These are phyloP conservation scores for Botryotinia convoluta DNA, from an alignment of 2,329 filamentous ascomycete genomes.

Conservation along the genomic window DNA sequence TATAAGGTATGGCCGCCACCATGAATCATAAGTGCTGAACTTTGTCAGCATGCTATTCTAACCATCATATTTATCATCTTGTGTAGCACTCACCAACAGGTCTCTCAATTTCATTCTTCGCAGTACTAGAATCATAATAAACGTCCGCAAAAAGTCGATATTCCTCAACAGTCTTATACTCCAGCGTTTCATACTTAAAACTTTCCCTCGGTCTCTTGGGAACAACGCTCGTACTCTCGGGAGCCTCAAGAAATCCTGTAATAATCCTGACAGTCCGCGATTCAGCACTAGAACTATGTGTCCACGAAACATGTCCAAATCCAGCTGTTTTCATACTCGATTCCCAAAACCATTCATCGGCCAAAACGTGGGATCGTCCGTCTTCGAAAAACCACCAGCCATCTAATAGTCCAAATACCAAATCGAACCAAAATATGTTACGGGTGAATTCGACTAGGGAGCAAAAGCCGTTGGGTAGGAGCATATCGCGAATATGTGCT, in stretches of 20 bases:
- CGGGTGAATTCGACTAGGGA: constrained; percentile 31
- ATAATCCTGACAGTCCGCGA: background rate
- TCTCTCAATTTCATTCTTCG: background rate
- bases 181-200: background rate
- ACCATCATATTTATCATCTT: background rate
- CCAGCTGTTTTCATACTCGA: constrained; percentile 4
- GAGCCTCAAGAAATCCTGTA: background rate
- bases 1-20: constrained; percentile 15
- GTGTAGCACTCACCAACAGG: background rate
- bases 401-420: constrained; percentile 34
- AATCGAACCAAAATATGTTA: constrained; percentile 29
- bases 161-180: background rate
- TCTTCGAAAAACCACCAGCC: constrained; percentile 35
- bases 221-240: background rate
- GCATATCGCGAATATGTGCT: constrained; percentile 21
- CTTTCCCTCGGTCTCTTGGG: background rate
- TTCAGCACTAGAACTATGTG: background rate
- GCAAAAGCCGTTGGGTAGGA: constrained; percentile 28
- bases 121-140: background rate
- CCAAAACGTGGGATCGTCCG: background rate
- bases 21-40: constrained; percentile 12
- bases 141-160: background rate
- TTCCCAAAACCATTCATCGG: constrained; percentile 27
- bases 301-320: background rate
- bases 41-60: background rate